Evolutionary conservation across 1,139 yeast genomes (phyloP).

Genomic region (Chernovozyma aurita): DNA sequence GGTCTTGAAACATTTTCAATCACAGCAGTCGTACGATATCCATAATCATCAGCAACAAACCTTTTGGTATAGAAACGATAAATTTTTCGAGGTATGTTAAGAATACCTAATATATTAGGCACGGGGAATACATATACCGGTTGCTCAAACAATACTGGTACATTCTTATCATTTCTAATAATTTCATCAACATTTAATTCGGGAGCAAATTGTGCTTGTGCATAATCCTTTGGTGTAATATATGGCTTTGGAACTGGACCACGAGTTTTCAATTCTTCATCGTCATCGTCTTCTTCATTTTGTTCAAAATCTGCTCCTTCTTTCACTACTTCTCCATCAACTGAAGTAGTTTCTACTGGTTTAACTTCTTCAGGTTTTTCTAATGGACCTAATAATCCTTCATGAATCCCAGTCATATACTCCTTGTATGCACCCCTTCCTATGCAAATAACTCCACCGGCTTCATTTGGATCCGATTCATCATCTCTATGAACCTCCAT

Average conservation of each 20-base stretch:
- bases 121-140: conserved; percentile 72
- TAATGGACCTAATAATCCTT: conserved; percentile 90
- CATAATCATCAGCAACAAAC: conserved; percentile 64
- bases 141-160: conserved; percentile 65
- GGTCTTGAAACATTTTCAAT: conserved; percentile 55
- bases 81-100: conserved; percentile 69
- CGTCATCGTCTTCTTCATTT: conserved; percentile 14
- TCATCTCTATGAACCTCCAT: conserved; percentile 44
- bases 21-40: conserved; percentile 55
- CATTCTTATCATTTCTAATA: conserved; percentile 28
- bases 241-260: conserved; percentile 60
- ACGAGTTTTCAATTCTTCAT: conserved; percentile 23
- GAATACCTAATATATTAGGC: conserved; percentile 74
- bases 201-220: conserved; percentile 52
- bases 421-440: conserved; percentile 98
- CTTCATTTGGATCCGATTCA: conserved; percentile 35
- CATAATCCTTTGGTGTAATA: conserved; percentile 54
- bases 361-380: conserved; percentile 48
- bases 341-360: conserved; percentile 15
- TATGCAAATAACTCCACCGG: conserved; percentile 86
- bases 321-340: conserved; percentile 19
- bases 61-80: conserved; percentile 77
- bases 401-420: conserved; percentile 85
- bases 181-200: conserved; percentile 42
- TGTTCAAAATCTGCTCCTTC: conserved; percentile 6